A percentile compares a stretch with the other conserved stretches of the same genome.
Conservation (phyloP, 305 asterid genomes). For the Fraxinus ornus region DNA sequence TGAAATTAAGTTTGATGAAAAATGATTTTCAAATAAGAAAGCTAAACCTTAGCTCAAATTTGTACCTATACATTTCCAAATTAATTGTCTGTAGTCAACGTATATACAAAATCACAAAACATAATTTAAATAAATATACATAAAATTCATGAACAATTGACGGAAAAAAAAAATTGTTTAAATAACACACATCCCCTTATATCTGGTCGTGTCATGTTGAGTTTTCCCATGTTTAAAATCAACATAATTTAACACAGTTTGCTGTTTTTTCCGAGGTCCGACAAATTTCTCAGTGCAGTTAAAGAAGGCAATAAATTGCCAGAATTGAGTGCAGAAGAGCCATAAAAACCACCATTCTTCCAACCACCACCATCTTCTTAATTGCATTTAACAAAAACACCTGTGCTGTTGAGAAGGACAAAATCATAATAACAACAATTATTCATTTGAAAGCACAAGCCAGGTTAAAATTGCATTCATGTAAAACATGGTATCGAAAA, state of each 20-base stretch:
- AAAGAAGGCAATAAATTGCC: slow-evolving; percentile 16
- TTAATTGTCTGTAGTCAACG: neutral
- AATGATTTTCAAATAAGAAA: too few relatives aligned
- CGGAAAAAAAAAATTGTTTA: neutral
- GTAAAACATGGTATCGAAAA: neutral
- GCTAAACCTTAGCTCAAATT: neutral
- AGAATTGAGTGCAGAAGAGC: slow-evolving; percentile 13
- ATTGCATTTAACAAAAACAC: neutral
- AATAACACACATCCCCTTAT: neutral
- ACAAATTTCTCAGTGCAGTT: neutral
- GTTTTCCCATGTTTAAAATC: neutral
- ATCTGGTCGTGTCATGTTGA: neutral
- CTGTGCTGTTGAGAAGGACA: slow-evolving; percentile 12
- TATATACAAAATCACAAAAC: neutral
- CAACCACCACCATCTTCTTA: neutral
- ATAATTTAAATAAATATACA: neutral
- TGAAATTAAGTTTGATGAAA: too few relatives aligned
- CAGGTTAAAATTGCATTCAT: slow-evolving; percentile 14
- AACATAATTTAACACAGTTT: neutral
- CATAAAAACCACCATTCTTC: slow-evolving; percentile 13
- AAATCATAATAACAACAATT: slow-evolving; percentile 11
- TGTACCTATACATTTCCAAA: neutral
- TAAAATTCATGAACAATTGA: neutral
- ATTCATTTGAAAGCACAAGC: neutral
- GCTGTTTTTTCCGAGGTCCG: neutral